Evolutionary conservation across 495 filamentous ascomycete species (phyloP), one percentile per base, ranked within the genome.

Genomic region (Friedmanniomyces endolithicus): DNA sequence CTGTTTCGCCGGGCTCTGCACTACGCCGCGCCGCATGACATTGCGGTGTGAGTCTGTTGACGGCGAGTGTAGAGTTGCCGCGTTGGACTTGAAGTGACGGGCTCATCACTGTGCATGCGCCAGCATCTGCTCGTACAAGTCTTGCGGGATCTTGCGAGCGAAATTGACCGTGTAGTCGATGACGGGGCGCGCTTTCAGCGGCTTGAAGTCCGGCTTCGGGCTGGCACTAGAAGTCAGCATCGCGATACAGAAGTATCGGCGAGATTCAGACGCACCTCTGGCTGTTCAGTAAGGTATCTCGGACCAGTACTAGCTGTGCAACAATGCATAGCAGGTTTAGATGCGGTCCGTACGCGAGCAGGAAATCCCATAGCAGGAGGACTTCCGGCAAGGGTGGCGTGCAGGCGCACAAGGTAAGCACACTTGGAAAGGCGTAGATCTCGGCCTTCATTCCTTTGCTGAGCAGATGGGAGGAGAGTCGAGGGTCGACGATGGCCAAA

Each of bases 311-410:
- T 47, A 99, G 72, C 69, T 99, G 92, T n/a, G 89, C 88, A 23
- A 97, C 94, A 59, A 99, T 95, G 64, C 94, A 97, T 11, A 99
- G 66, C 48, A 99, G 86, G 62, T 99, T 99, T 45, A 97, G 65
- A 69, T 97, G 94, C 33, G 87, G 78, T 0, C 92, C 92, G 63
- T 95, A 99, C 0, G 92, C 90, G 65, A 99, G 88, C 12, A 97
- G 73, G 61, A 99, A 99, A 67, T 99, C 92, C 92, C 92, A 99
- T n/a, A 97, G 75, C 51, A 84, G 79, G 34, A 98, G 71, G 6
- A 99, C 92, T 64, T 99, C 90, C 0, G 90, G 92, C 34, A 99
- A 68, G 2, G 92, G 94, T n/a, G 94, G 94, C 22, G 94, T 97
- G 62, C 92, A 96, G 31, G 94, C 92, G 65, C 87, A 95, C 17